A percentile compares a stretch with the other conserved stretches of the same genome.
phyloP scores from a whole-genome alignment of 306 rosid genomes.

The Fragaria iinumae region DNA sequence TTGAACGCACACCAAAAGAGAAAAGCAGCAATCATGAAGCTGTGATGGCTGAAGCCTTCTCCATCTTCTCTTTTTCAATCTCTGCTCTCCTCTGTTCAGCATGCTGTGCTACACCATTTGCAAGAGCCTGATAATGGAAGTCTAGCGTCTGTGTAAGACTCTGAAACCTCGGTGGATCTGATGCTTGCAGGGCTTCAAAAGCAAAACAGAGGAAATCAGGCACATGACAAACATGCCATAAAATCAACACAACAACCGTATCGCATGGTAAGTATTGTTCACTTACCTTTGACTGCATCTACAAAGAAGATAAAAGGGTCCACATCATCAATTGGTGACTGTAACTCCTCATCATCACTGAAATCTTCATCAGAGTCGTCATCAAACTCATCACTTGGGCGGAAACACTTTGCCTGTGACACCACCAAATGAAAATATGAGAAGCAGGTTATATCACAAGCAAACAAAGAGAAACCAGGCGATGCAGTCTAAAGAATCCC shows the following conservation, averaged over 20 bases:
- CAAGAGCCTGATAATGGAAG: constrained; percentile 85
- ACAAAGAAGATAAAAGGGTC: constrained; percentile 94
- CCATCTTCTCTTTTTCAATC: constrained; percentile 79
- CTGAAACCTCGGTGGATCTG: constrained; percentile 75
- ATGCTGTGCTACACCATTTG: constrained; percentile 84
- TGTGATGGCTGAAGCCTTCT: constrained; percentile 63
- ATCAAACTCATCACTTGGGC: constrained; percentile 56
- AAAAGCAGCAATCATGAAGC: constrained; percentile 42
- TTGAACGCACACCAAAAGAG: constrained; percentile 27
- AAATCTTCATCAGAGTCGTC: constrained; percentile 85
- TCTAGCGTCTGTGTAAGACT: constrained; percentile 79
- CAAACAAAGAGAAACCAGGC: not conserved
- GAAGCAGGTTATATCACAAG: not conserved
- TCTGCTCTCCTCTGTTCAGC: constrained; percentile 87
- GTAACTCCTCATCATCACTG: constrained; percentile 95
- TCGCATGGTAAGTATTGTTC: not conserved
- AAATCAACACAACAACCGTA: not conserved
- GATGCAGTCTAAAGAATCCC: not conserved
- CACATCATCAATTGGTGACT: constrained; percentile 94
- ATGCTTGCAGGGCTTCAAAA: constrained; percentile 58
- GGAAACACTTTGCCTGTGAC: constrained; percentile 75
- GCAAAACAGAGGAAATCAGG: not conserved
- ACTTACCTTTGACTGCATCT: constrained; percentile 75
- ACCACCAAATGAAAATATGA: constrained; percentile 14
- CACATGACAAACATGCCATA: constrained; percentile 9